phyloP scores from a whole-genome alignment of 495 filamentous ascomycete species.

The Melanomma pulvis-pyrius region DNA sequence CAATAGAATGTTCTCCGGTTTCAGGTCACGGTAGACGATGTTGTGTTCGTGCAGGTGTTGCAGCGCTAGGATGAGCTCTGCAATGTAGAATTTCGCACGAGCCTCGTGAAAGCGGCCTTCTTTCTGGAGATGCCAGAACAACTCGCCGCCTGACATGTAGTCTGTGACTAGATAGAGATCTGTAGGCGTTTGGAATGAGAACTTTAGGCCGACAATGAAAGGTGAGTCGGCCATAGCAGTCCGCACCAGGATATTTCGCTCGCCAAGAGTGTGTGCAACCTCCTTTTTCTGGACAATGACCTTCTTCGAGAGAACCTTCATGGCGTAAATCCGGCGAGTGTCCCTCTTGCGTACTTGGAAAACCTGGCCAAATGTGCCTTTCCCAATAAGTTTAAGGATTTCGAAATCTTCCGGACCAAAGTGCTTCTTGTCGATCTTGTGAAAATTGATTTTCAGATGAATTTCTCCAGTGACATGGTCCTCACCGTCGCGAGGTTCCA shows the following conservation, averaged over 20 bases:
- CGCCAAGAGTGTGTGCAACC: slow-evolving; percentile 93
- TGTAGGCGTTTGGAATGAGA: slow-evolving; percentile 96
- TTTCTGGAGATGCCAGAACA: slow-evolving; percentile 99
- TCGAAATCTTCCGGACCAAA: slow-evolving; percentile 97
- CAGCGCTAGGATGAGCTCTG: slow-evolving; percentile 92
- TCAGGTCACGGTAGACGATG: slow-evolving; percentile 94
- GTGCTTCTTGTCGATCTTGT: slow-evolving; percentile 87
- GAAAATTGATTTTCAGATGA: slow-evolving; percentile 79
- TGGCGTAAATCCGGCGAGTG: slow-evolving; percentile 92
- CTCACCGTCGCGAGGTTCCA: slow-evolving; percentile 68
- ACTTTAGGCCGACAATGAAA: slow-evolving; percentile 97
- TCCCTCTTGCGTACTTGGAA: slow-evolving; percentile 99
- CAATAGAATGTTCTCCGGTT: slow-evolving; percentile 82
- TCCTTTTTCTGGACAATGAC: slow-evolving; percentile 99
- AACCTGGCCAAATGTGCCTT: slow-evolving; percentile 98
- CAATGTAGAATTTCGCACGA: slow-evolving; percentile 98
- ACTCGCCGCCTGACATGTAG: slow-evolving; percentile 97
- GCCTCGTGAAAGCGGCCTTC: slow-evolving; percentile 94
- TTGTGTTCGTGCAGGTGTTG: slow-evolving; percentile 95
- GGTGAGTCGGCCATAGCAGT: slow-evolving; percentile 95
- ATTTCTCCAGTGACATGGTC: slow-evolving; percentile 87
- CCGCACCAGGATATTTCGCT: slow-evolving; percentile 94
- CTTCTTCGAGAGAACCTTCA: slow-evolving; percentile 99
- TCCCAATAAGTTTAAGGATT: slow-evolving; percentile 93
- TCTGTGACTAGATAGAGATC: slow-evolving; percentile 99